Percentiles rank a stretch among this genome's conserved stretches.
Evolutionary conservation across 208 protist genomes (phyloP).

Genomic region (Leishmania martiniquensis): DNA sequence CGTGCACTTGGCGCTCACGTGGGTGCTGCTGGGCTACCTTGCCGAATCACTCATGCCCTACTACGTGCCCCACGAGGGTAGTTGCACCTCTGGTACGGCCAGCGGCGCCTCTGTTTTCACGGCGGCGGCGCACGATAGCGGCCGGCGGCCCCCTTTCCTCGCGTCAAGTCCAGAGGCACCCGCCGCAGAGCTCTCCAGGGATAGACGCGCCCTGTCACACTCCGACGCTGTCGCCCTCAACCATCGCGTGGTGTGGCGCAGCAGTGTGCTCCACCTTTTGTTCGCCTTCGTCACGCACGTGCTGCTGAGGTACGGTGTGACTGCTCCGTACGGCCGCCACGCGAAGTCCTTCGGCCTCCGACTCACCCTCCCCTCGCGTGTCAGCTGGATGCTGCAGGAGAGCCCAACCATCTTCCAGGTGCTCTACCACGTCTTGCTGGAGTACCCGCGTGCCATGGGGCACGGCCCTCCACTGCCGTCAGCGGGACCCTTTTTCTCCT

Average conservation of each 20-base stretch:
- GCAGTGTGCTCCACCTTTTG: slow-evolving; percentile 33
- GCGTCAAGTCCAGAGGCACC: neutral
- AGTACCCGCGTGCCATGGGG: slow-evolving; percentile 44
- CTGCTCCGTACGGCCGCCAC: slow-evolving; percentile 49
- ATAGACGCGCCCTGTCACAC: slow-evolving; percentile 5
- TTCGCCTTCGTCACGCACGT: slow-evolving; percentile 40
- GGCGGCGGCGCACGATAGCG: slow-evolving; percentile 1
- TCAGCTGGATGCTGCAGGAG: slow-evolving; percentile 79
- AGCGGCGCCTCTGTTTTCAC: neutral
- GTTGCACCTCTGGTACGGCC: neutral
- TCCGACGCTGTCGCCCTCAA: slow-evolving; percentile 22
- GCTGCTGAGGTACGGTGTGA: slow-evolving; percentile 29
- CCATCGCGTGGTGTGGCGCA: slow-evolving; percentile 15
- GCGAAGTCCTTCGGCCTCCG: slow-evolving; percentile 1
- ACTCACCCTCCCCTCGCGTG: slow-evolving; percentile 41
- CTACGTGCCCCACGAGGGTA: slow-evolving; percentile 17
- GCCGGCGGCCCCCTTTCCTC: slow-evolving; percentile 11
- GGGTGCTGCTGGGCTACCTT: slow-evolving; percentile 16
- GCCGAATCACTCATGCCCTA: slow-evolving; percentile 33
- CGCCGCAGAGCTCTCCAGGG: neutral
- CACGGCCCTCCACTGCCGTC: slow-evolving; percentile 5
- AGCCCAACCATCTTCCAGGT: slow-evolving; percentile 69
- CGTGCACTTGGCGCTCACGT: slow-evolving; percentile 27
- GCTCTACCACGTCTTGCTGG: slow-evolving; percentile 56
- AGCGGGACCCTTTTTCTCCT: neutral